Conservation (phyloP, 169 alveolate genomes). For the Ophryocystis elektroscirrha region DNA sequence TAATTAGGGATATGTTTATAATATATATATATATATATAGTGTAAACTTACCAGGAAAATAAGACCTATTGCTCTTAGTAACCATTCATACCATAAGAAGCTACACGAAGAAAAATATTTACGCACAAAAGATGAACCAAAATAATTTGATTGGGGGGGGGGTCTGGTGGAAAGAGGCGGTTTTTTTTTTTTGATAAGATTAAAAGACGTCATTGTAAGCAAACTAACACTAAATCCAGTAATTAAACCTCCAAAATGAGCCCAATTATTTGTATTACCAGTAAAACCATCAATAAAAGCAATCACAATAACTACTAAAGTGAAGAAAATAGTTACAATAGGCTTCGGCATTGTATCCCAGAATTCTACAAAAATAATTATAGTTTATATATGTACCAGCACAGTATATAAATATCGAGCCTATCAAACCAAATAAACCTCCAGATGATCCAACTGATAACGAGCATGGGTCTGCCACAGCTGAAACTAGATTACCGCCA, state of each 20-base stretch:
- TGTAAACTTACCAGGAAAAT: background rate
- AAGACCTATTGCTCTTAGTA: no score
- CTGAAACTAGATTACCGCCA: slow-evolving; percentile 46
- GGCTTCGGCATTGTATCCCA: slow-evolving; percentile 57
- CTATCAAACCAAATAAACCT: slow-evolving; percentile 53
- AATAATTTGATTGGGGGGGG: background rate
- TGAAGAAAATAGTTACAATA: slow-evolving; percentile 30
- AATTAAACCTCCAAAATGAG: slow-evolving; percentile 49
- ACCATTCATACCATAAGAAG: no score
- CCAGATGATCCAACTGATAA: slow-evolving; percentile 63
- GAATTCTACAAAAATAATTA: slow-evolving; percentile 27
- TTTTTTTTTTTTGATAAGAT: background rate
- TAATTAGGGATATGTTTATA: background rate
- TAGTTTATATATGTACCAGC: slow-evolving; percentile 28
- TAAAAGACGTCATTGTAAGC: slow-evolving; percentile 31
- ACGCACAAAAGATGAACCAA: no score
- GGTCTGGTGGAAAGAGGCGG: background rate
- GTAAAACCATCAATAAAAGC: slow-evolving; percentile 41
- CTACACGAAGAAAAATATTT: no score
- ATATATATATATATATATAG: background rate
- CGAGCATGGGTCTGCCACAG: slow-evolving; percentile 54
- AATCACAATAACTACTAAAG: slow-evolving; percentile 28
- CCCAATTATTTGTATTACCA: slow-evolving; percentile 46
- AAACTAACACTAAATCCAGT: slow-evolving; percentile 46
- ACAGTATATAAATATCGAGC: slow-evolving; percentile 50